Base-by-base conservation (phyloP, 352 stramenopile genomes). In the Blastocystis sp. region DNA sequence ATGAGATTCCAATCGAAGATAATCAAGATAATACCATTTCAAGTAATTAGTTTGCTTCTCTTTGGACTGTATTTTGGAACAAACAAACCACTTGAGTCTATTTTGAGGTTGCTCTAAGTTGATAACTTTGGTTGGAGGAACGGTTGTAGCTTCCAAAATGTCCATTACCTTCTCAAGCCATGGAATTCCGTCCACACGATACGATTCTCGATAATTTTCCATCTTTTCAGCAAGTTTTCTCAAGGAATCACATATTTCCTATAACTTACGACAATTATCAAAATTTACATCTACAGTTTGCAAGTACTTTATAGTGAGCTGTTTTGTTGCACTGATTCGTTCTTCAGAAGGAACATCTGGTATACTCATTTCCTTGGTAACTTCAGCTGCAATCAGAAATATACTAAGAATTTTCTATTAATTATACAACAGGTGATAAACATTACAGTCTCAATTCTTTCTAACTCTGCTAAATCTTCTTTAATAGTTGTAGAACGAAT, bases 201-300 rank as follows among this genome's bases (percentile, higher is more conserved):
- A 83, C 0, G 29, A 32, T 24, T 83, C 71, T 46, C 71, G 19
- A 43, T 83, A 83, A 49, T 83, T 66, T 32, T 66, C 51, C 71
- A 83, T 59, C 7, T 65, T 7, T 24, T 65, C 54, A 9, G 21
- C 27, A 24, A 35, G 54, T 43, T 65, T 66, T 49, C n/a, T 19
- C 6, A 83, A 56, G 7, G 71, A 65, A 42, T 83, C 71, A 27
- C 71, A 83, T 16, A 83, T 65, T 42, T 65, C 71, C 71, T 83
- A 83, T 32, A 3, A 6, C 1, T 52, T 7, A 52, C 16, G n/a
- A 0, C 19, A 66, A 49, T 35, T 5, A 32, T 49, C 21, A 0
- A 77, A n/a, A 27, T 27, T 65, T 37, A 83, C 71, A 63, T 83
- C 51, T 51, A 83, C 51, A 27, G 71, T 83, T 27, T 42, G 29